phyloP scores from a whole-genome alignment of 225 moss, liverwort and hornwort species.

The Bryoerythrophyllum caledonicum region DNA sequence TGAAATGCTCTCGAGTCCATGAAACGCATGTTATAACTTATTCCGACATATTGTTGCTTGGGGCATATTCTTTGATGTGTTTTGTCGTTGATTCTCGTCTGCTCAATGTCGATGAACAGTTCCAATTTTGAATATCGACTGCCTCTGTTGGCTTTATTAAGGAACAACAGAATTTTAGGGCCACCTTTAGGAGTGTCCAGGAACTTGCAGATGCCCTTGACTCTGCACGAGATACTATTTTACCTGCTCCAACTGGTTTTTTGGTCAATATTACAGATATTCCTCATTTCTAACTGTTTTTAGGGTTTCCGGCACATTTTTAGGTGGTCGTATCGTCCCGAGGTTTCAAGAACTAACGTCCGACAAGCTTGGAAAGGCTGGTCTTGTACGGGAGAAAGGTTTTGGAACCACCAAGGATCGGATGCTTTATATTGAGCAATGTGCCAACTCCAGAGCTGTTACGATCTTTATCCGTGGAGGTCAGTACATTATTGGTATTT shows the following conservation, averaged over 20 bases:
- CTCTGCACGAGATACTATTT: not conserved
- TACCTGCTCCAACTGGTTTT: not conserved
- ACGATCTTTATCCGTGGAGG: slow-evolving; percentile 97
- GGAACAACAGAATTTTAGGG: not conserved
- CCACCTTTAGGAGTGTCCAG: not conserved
- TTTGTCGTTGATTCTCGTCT: not conserved
- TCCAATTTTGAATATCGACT: not conserved
- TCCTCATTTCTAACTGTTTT: not conserved
- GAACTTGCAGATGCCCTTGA: not conserved
- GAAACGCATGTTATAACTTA: not conserved
- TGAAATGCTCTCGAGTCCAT: not conserved
- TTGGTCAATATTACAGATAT: not conserved
- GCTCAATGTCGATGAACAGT: not conserved
- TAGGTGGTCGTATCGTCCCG: slow-evolving; percentile 98
- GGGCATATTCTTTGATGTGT: not conserved
- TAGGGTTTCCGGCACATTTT: slow-evolving; percentile 4
- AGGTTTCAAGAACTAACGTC: slow-evolving; percentile 91
- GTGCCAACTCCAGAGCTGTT: slow-evolving; percentile 96
- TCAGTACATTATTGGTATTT: slow-evolving; percentile 23
- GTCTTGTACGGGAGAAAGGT: slow-evolving; percentile 88
- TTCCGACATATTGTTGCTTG: not conserved
- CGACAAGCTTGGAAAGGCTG: slow-evolving; percentile 95
- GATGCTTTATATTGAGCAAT: slow-evolving; percentile 96
- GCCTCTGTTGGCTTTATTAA: not conserved
- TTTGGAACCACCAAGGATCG: slow-evolving; percentile 97